Conservation (phyloP, 495 filamentous ascomycete genomes). For the Tuber microsphaerosporum region DNA sequence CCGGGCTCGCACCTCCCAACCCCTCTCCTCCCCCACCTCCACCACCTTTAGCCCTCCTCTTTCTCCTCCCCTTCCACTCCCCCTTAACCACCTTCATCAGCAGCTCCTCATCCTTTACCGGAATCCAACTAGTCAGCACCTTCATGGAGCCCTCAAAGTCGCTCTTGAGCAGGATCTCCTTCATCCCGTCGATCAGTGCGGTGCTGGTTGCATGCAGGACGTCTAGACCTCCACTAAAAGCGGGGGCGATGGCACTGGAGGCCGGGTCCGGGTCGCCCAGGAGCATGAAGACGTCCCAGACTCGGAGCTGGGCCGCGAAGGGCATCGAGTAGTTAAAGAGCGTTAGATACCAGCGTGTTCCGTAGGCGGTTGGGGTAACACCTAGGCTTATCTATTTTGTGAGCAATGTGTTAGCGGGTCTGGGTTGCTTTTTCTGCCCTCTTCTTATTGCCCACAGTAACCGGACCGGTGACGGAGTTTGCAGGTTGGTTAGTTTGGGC, state of each 20-base stretch:
- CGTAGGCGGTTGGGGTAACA: slow-evolving; percentile 85
- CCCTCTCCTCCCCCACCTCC: slow-evolving; percentile 19
- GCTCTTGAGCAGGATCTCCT: slow-evolving; percentile 81
- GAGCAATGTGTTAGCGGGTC: slow-evolving; percentile 20
- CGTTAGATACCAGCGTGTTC: slow-evolving; percentile 94
- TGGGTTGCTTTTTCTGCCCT: background rate
- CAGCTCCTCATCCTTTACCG: slow-evolving; percentile 87
- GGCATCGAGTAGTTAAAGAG: slow-evolving; percentile 97
- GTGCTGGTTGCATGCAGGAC: slow-evolving; percentile 85
- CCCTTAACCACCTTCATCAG: slow-evolving; percentile 89
- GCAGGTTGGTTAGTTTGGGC: background rate
- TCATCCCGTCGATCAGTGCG: slow-evolving; percentile 84
- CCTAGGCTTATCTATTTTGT: slow-evolving; percentile 59
- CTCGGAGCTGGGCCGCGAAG: slow-evolving; percentile 90
- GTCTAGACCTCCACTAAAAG: slow-evolving; percentile 66
- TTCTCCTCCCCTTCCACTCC: slow-evolving; percentile 66
- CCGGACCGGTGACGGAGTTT: background rate
- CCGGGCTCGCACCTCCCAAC: background rate
- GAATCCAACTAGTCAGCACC: slow-evolving; percentile 89
- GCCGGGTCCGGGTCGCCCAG: slow-evolving; percentile 58
- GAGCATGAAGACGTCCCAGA: slow-evolving; percentile 99
- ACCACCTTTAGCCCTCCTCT: slow-evolving; percentile 26
- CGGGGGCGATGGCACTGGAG: slow-evolving; percentile 19
- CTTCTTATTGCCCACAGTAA: background rate
- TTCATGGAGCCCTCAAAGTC: slow-evolving; percentile 99